phyloP scores from a whole-genome alignment of 2,329 filamentous ascomycete species.

The Pseudodiploospora longispora region DNA sequence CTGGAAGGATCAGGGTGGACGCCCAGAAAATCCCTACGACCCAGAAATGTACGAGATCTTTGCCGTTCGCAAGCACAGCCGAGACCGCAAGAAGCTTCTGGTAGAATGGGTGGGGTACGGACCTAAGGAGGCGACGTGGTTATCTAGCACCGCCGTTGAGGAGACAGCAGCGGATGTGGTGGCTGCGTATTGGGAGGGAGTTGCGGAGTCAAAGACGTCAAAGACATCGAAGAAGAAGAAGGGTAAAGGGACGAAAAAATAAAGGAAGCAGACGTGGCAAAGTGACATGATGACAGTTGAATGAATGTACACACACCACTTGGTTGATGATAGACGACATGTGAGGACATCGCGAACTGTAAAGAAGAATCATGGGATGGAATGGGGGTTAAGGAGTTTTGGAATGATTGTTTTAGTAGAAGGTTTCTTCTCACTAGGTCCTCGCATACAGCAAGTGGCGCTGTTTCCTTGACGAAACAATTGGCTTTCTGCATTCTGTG shows the following conservation, averaged over 20 bases:
- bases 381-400: too few species aligned
- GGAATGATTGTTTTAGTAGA: too few species aligned
- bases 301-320: too few species aligned
- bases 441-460: too few species aligned
- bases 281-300: background rate
- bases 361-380: too few species aligned
- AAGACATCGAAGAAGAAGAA: background rate
- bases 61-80: constrained; percentile 24
- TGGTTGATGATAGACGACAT: too few species aligned
- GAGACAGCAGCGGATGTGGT: constrained; percentile 19
- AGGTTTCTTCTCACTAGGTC: too few species aligned
- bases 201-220: background rate
- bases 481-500: too few species aligned
- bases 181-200: constrained; percentile 18
- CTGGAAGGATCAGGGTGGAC: constrained; percentile 23
- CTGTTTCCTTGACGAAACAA: too few species aligned
- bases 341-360: too few species aligned
- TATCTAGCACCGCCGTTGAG: constrained; percentile 16
- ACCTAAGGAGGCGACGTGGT: constrained; percentile 22
- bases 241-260: background rate
- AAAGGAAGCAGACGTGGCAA: background rate
- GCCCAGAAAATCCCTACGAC: constrained; percentile 23
- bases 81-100: constrained; percentile 17
- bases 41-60: constrained; percentile 24
- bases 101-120: constrained; percentile 31